A percentile compares a stretch with the other conserved stretches of the same genome.
Evolutionary conservation across 345 rosid species (phyloP).

Genomic region (Durio zibethinus): DNA sequence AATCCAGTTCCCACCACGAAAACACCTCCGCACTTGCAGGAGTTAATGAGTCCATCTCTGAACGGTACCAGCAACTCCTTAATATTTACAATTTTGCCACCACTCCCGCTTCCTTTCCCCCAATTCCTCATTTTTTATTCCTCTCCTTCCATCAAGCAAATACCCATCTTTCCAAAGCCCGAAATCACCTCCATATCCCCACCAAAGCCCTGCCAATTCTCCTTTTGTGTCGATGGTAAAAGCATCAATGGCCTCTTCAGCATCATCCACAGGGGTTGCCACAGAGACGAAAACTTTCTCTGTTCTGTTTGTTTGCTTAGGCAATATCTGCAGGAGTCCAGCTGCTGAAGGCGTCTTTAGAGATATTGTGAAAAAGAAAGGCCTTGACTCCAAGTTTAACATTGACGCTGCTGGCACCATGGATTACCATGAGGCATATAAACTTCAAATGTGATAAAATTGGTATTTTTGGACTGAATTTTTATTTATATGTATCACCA

Average conservation of each 20-base stretch:
- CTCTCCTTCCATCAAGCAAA: conserved; percentile 15
- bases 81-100: conserved; percentile 60
- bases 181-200: neutral
- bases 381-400: conserved; percentile 63
- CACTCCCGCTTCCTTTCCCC: conserved; percentile 14
- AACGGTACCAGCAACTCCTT: conserved; percentile 13
- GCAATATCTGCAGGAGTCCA: conserved; percentile 94
- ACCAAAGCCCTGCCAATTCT: conserved; percentile 19
- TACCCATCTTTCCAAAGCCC: conserved; percentile 24
- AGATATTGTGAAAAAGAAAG: conserved; percentile 69
- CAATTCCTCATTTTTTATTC: conserved; percentile 15
- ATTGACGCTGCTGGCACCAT: conserved; percentile 96
- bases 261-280: conserved; percentile 25
- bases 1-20: neutral
- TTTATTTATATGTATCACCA: neutral
- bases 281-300: conserved; percentile 59
- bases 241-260: conserved; percentile 54
- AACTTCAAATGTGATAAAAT: neutral
- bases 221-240: conserved; percentile 21
- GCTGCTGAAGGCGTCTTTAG: conserved; percentile 94
- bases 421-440: conserved; percentile 71
- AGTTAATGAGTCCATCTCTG: conserved; percentile 15
- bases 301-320: conserved; percentile 85
- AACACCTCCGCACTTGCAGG: conserved; percentile 1
- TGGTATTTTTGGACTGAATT: neutral